Base-by-base conservation (phyloP, 108 stramenopile species). In the Nannochloropsis salina region DNA sequence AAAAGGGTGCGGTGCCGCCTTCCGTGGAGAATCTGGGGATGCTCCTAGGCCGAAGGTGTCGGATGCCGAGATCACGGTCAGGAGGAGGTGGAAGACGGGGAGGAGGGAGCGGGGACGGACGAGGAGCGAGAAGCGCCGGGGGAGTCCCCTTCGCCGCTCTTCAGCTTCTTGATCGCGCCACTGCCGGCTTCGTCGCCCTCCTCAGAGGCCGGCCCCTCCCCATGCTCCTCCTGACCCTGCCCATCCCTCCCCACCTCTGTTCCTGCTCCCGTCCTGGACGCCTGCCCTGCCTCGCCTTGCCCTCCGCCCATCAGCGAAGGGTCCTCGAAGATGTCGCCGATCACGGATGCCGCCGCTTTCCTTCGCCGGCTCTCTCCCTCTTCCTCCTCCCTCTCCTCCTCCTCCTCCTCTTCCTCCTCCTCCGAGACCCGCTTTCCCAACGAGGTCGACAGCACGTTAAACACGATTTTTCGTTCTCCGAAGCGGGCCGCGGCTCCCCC, bases 161-260 rank as follows among this genome's bases (percentile, higher is more conserved):
- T 74, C 20, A n/a, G 61, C n/a, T 74, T 74, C 61, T 74, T 74
- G 61, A 74, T n/a, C n/a, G n/a, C n/a, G n/a, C n/a, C 61, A 74
- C n/a, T n/a, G n/a, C 61, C n/a, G 61, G 61, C 61, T 2, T n/a
- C n/a, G 20, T n/a, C 61, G 15, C 61, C 61, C 61, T 74, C 61
- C 61, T n/a, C 4, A n/a, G n/a, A n/a, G n/a, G n/a, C n/a, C n/a
- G n/a, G n/a, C n/a, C n/a, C n/a, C n/a, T n/a, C n/a, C n/a, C n/a
- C n/a, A n/a, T n/a, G n/a, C n/a, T n/a, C n/a, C n/a, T n/a, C n/a
- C n/a, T n/a, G n/a, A n/a, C n/a, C 61, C 61, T n/a, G 15, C 4
- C 61, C 61, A 15, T 74, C 4, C 61, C n/a, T 74, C 61, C 61
- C n/a, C 61, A 15, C 61, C n/a, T 74, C 5, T 74, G 20, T 74